Evolutionary conservation across 352 stramenopile species (phyloP), one percentile per base, ranked within the genome.

Genomic region (Phytophthora pisi): DNA sequence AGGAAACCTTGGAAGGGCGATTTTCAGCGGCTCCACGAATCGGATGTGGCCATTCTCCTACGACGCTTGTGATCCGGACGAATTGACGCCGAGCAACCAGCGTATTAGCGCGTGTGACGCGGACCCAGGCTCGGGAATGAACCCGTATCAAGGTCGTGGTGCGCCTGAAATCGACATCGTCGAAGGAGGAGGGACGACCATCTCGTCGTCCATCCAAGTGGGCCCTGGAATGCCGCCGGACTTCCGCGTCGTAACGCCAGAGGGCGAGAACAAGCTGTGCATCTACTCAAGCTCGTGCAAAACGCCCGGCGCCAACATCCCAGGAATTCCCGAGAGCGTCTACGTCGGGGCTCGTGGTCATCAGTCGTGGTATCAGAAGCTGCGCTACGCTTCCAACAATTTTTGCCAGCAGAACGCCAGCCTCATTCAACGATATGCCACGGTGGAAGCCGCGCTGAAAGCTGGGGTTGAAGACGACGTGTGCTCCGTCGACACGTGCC

Each of bases 11-110:
- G 94, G 93, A 6, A 73, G 96, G 36, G 92, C 95, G 1, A 97
- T 97, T 3, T 99, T 98, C 69, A 94, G 94, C 51, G 81, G 71
- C 0, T 96, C 83, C 0, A 98, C 91, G 5, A 95, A 97, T 56
- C 88, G 91, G 69, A 90, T 98, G 61, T 98, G 96, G 94, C 96
- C 96, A 3, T 99, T 95, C 86, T 97, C 82, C 36, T 98, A 97
- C 70, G 75, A 97, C 61, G 79, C 70, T 26, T 99, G 96, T 61
- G 70, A 97, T 66, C 52, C 69, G 0, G 47, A 81, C 16, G 55
- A 49, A 3, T 71, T 79, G 7, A 13, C 56, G 5, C 55, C 73
- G 13, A 68, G 38, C 24, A 82, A 85, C 54, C 80, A 89, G 68
- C 74, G 77, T 23, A 87, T 89, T 47, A 96, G 70, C 40, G 94